phyloP scores from a whole-genome alignment of 1,284 basidiomycete genomes.

The Ceratobasidium sp. region DNA sequence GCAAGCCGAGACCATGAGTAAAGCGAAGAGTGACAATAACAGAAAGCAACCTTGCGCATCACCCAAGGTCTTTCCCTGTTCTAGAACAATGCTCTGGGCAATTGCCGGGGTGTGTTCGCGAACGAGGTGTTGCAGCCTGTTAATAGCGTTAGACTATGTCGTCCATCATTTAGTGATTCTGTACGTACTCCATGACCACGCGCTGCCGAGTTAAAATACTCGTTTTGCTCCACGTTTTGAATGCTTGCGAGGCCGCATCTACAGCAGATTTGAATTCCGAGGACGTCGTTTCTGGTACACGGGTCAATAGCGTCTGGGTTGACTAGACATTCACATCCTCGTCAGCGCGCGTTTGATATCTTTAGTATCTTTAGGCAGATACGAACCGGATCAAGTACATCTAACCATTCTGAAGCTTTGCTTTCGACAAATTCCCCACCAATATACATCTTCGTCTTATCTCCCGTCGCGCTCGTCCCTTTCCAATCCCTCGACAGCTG shows the following conservation, averaged over 20 bases:
- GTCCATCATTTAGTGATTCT: neutral
- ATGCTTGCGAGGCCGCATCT: slow-evolving; percentile 87
- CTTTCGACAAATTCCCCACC: slow-evolving; percentile 90
- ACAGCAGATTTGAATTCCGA: slow-evolving; percentile 90
- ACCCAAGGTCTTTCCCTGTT: slow-evolving; percentile 91
- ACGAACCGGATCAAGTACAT: slow-evolving; percentile 88
- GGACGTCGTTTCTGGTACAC: slow-evolving; percentile 89
- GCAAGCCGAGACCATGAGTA: slow-evolving; percentile 77
- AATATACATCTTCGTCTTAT: slow-evolving; percentile 90
- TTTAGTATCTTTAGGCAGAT: slow-evolving; percentile 5
- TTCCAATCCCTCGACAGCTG: slow-evolving; percentile 81
- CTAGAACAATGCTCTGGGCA: slow-evolving; percentile 83
- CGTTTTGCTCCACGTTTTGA: slow-evolving; percentile 89
- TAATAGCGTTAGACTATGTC: neutral
- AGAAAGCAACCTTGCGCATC: slow-evolving; percentile 61
- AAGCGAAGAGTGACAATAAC: slow-evolving; percentile 52
- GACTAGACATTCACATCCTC: slow-evolving; percentile 60
- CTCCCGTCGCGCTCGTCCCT: slow-evolving; percentile 86
- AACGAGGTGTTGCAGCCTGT: slow-evolving; percentile 83
- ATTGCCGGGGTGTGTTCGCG: slow-evolving; percentile 83
- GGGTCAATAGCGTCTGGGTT: slow-evolving; percentile 89
- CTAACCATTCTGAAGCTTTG: slow-evolving; percentile 81
- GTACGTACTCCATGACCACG: slow-evolving; percentile 85
- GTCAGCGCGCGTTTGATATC: slow-evolving; percentile 17
- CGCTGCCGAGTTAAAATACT: slow-evolving; percentile 90